phyloP scores from a whole-genome alignment of 2,329 filamentous ascomycete genomes.

The Pseudogymnoascus sp. region DNA sequence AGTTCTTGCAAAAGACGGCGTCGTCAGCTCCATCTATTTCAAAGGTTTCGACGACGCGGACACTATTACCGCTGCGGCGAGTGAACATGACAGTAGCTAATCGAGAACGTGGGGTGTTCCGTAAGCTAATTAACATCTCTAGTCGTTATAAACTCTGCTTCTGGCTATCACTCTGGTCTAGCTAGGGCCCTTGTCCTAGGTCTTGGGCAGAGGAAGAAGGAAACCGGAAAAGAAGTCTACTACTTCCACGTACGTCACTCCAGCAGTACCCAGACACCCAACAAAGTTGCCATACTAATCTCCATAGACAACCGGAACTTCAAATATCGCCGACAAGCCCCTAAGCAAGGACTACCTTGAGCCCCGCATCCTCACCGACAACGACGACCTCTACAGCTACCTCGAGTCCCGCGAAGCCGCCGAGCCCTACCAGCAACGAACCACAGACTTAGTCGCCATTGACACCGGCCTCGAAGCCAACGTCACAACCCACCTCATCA shows the following conservation, averaged over 20 bases:
- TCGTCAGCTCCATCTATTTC: constrained; percentile 17
- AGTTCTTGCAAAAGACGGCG: constrained; percentile 17
- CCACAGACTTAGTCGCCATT: constrained; percentile 35
- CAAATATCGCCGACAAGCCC: constrained; percentile 36
- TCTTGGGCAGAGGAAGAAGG: constrained; percentile 31
- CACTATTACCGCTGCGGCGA: constrained; percentile 16
- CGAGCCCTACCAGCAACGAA: constrained; percentile 35
- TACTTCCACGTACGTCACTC: constrained; percentile 31
- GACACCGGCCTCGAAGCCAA: constrained; percentile 30
- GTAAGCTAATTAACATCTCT: not conserved
- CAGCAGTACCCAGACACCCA: not conserved
- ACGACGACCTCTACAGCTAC: constrained; percentile 36
- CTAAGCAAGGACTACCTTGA: constrained; percentile 27
- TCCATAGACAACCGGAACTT: constrained; percentile 33
- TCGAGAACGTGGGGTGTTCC: not conserved
- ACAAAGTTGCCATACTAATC: not conserved
- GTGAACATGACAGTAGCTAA: constrained; percentile 16
- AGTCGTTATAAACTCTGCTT: constrained; percentile 37
- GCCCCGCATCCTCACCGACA: constrained; percentile 33
- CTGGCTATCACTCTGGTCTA: constrained; percentile 30
- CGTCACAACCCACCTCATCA: constrained; percentile 38
- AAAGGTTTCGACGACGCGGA: constrained; percentile 19
- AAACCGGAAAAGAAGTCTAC: constrained; percentile 29
- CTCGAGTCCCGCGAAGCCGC: constrained; percentile 30
- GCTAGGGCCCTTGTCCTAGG: constrained; percentile 36